Evolutionary conservation across 306 rosid species (phyloP), one percentile per base, ranked within the genome.

Genomic region (Hippophae tibetana): DNA sequence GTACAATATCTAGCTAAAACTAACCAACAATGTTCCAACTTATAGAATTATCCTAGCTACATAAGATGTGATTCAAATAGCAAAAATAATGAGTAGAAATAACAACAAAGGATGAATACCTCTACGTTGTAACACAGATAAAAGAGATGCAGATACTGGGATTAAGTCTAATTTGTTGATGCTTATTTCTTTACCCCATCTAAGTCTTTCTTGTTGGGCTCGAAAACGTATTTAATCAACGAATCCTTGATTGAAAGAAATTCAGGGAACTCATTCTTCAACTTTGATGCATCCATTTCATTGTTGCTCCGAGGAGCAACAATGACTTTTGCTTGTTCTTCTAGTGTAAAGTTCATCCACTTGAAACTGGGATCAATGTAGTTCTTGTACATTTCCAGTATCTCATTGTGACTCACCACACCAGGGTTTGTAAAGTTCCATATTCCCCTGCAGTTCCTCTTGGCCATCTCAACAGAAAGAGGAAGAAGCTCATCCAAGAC

Each of bases 351-450:
- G 83, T 89, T 89, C 11, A 7, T 62, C 84, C 86, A 89, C 73
- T 81, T 77, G 78, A 89, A 89, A 47, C 53, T 56, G 2, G 88
- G 88, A 60, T 89, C 79, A 26, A 89, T 77, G 77, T 83, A 85
- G 42, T 85, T 67, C 69, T 75, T 76, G 82, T 85, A 89, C 96
- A 89, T 82, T 86, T 89, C 90, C 7, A 89, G 84, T 49, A 89
- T 73, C 78, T 83, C 96, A 7, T 89, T 89, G 43, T 89, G 96
- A 74, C 96, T 89, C 59, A 83, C 96, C 0, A 77, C 94, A 2
- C 96, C 96, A 0, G 96, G 96, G 54, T 89, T 85, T 64, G 96
- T 89, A 80, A 89, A 89, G 90, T 89, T 89, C 88, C 88, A 89
- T 42, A 89, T 89, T 27, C 94, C 96, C 67, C 80, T 83, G 81